Evolutionary conservation across 192 early-diverging fungal genomes (phyloP).

Genomic region (Backusella sp.): DNA sequence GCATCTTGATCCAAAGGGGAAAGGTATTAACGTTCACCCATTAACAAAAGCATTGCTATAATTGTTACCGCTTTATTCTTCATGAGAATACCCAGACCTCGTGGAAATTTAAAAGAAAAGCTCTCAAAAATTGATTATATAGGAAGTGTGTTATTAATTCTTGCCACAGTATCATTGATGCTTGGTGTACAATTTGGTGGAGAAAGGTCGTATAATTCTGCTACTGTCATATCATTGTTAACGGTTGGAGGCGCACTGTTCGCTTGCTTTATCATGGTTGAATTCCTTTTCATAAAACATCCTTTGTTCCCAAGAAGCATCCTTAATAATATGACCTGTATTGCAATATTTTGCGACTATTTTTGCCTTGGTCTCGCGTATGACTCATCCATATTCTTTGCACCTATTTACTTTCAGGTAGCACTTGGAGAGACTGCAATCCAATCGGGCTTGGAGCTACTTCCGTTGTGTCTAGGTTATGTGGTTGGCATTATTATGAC

Average conservation of each 20-base stretch:
- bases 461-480: constrained; percentile 75
- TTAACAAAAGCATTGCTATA: constrained; percentile 27
- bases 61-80: constrained; percentile 45
- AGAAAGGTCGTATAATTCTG: constrained; percentile 64
- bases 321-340: constrained; percentile 48
- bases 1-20: background rate
- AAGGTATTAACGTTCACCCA: background rate
- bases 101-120: constrained; percentile 51
- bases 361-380: constrained; percentile 33
- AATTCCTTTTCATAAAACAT: constrained; percentile 54
- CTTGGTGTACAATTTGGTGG: constrained; percentile 73
- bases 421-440: constrained; percentile 71
- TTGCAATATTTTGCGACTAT: constrained; percentile 40
- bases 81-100: constrained; percentile 51
- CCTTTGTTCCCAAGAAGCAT: constrained; percentile 70
- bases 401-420: constrained; percentile 71
- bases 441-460: constrained; percentile 62
- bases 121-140: constrained; percentile 43
- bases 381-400: constrained; percentile 59
- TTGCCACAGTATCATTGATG: constrained; percentile 56
- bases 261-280: constrained; percentile 56
- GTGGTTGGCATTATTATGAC: constrained; percentile 59
- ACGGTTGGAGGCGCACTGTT: constrained; percentile 48
- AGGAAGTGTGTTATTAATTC: constrained; percentile 55
- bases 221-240: constrained; percentile 55